A percentile compares a stretch with the other conserved stretches of the same genome.
phyloP scores from a whole-genome alignment of 495 filamentous ascomycete species.

The Tuber indicum region DNA sequence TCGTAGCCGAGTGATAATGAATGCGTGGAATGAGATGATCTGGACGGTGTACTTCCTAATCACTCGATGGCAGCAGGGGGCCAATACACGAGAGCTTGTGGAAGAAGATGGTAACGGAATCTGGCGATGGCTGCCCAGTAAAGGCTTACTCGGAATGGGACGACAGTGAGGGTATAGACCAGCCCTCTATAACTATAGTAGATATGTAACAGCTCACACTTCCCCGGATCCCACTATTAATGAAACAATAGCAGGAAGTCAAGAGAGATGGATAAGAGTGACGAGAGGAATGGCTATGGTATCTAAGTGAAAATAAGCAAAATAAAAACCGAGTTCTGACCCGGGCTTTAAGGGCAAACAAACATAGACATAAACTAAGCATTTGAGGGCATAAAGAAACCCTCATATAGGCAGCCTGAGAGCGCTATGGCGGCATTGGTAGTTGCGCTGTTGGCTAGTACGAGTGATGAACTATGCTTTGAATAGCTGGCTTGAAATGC shows the following conservation, averaged over 20 bases:
- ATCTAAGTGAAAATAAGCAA: not conserved
- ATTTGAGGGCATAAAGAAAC: not conserved
- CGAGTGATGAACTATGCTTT: not conserved
- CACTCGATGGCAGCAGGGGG: not conserved
- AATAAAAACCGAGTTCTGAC: not conserved
- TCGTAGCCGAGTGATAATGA: not conserved
- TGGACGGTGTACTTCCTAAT: not conserved
- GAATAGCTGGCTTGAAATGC: not conserved
- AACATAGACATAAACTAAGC: not conserved
- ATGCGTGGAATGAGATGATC: not conserved
- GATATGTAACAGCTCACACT: not conserved
- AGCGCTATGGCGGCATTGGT: not conserved
- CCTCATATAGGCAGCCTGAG: not conserved
- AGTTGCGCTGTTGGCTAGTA: not conserved
- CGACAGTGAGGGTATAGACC: not conserved
- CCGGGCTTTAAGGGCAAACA: not conserved
- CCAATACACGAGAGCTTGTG: not conserved
- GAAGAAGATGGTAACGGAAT: not conserved
- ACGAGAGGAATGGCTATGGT: not conserved
- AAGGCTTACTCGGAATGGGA: not conserved
- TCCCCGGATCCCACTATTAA: not conserved
- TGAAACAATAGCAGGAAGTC: not conserved
- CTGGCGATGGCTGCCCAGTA: not conserved
- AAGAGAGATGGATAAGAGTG: not conserved
- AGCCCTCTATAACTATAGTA: too few species aligned